Evolutionary conservation across 73 alveolate genomes (phyloP).

Genomic region (Loxodes magnus): DNA sequence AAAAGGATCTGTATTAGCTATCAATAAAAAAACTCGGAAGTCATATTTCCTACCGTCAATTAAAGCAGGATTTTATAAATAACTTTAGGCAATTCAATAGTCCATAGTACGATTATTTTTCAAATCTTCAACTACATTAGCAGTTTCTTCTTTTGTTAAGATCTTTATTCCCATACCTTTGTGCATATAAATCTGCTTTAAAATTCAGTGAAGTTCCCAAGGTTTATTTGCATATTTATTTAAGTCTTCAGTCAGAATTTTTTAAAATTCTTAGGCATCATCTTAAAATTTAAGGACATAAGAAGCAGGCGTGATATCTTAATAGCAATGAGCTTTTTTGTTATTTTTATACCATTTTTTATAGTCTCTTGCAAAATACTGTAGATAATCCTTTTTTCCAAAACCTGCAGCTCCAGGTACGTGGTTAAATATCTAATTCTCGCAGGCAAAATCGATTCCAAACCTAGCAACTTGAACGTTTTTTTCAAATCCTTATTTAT

Average conservation of each 20-base stretch:
- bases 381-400: conserved; percentile 9
- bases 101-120: neutral
- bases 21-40: conserved; percentile 5
- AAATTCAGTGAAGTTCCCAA: conserved; percentile 4
- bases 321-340: neutral
- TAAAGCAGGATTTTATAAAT: conserved; percentile 8
- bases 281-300: neutral
- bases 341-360: neutral
- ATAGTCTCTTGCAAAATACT: neutral
- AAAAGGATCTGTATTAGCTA: conserved; percentile 6
- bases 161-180: conserved; percentile 9
- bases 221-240: neutral
- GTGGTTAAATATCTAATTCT: neutral
- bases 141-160: neutral
- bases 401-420: conserved; percentile 14
- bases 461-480: conserved; percentile 9
- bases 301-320: neutral
- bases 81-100: neutral
- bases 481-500: neutral
- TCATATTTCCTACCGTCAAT: conserved; percentile 13
- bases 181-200: neutral
- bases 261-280: neutral
- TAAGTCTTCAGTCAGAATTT: neutral
- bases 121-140: neutral
- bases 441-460: conserved; percentile 12